Conservation (phyloP, 768 basidiomycete species). For the Nidula microcarpa region DNA sequence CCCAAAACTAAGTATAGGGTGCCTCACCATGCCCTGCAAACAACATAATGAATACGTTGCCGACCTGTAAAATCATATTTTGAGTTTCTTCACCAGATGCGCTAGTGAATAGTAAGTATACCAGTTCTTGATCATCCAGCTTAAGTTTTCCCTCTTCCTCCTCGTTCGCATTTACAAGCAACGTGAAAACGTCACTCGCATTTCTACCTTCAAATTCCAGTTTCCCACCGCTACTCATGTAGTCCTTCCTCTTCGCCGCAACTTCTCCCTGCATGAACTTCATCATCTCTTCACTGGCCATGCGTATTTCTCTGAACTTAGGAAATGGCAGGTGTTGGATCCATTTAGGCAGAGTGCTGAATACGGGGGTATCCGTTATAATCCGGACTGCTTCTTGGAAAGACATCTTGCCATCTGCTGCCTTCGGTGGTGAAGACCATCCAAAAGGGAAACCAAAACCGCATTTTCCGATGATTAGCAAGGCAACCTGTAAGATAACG, state of each 20-base stretch:
- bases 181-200: slow-evolving; percentile 32
- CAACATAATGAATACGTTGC: slow-evolving; percentile 48
- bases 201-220: not conserved
- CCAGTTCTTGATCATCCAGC: slow-evolving; percentile 15
- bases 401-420: slow-evolving; percentile 32
- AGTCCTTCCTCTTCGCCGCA: slow-evolving; percentile 21
- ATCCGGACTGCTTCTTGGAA: slow-evolving; percentile 32
- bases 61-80: slow-evolving; percentile 33
- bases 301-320: slow-evolving; percentile 22
- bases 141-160: not conserved
- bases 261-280: slow-evolving; percentile 37
- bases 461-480: slow-evolving; percentile 40
- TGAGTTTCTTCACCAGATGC: not conserved
- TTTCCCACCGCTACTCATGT: slow-evolving; percentile 9
- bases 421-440: slow-evolving; percentile 34
- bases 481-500: slow-evolving; percentile 30
- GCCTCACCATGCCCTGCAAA: slow-evolving; percentile 58
- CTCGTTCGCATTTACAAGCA: slow-evolving; percentile 4
- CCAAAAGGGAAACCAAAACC: slow-evolving; percentile 43
- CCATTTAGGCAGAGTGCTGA: slow-evolving; percentile 32
- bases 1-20: not conserved
- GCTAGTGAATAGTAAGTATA: slow-evolving; percentile 4
- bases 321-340: slow-evolving; percentile 28
- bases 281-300: slow-evolving; percentile 24
- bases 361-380: slow-evolving; percentile 21